Evolutionary conservation across 2,329 filamentous ascomycete genomes (phyloP).

Genomic region (Bipolaris victoriae): DNA sequence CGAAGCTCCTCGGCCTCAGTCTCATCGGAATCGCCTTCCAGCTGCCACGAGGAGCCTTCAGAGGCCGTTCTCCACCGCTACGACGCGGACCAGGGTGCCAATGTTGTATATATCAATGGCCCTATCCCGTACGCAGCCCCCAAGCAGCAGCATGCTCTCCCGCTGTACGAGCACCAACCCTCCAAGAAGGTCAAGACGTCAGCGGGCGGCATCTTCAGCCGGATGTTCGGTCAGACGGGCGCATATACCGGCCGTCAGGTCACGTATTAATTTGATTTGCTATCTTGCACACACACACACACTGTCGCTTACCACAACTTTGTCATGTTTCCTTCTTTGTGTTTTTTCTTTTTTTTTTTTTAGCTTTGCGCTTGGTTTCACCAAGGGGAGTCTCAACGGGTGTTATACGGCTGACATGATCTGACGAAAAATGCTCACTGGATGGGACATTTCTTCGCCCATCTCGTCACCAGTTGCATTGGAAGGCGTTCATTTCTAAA

Average conservation of each 20-base stretch:
- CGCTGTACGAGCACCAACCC: slow-evolving; percentile 49
- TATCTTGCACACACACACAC: slow-evolving; percentile 18
- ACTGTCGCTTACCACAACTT: slow-evolving; percentile 30
- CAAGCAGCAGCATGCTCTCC: slow-evolving; percentile 46
- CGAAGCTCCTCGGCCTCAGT: slow-evolving; percentile 47
- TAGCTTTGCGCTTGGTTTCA: slow-evolving; percentile 2
- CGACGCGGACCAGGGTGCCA: slow-evolving; percentile 51
- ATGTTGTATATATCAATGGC: slow-evolving; percentile 53
- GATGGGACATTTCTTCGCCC: slow-evolving; percentile 18
- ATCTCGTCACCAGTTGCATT: slow-evolving; percentile 13
- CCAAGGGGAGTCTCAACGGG: not conserved
- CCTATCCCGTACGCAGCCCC: slow-evolving; percentile 28
- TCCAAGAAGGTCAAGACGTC: slow-evolving; percentile 50
- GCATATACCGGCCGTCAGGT: slow-evolving; percentile 37
- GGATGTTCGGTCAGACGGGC: slow-evolving; percentile 43
- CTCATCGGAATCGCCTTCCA: slow-evolving; percentile 43
- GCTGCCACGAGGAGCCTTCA: slow-evolving; percentile 42
- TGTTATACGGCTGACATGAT: slow-evolving; percentile 9
- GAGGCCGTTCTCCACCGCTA: slow-evolving; percentile 49
- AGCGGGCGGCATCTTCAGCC: slow-evolving; percentile 47
- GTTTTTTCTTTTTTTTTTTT: slow-evolving; percentile 19
- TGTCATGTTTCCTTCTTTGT: not conserved
- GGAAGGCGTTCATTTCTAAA: slow-evolving; percentile 10
- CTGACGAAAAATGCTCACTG: slow-evolving; percentile 17
- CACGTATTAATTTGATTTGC: slow-evolving; percentile 40